Base-by-base conservation (phyloP, 345 rosid genomes). In the Trapa bicornis region DNA sequence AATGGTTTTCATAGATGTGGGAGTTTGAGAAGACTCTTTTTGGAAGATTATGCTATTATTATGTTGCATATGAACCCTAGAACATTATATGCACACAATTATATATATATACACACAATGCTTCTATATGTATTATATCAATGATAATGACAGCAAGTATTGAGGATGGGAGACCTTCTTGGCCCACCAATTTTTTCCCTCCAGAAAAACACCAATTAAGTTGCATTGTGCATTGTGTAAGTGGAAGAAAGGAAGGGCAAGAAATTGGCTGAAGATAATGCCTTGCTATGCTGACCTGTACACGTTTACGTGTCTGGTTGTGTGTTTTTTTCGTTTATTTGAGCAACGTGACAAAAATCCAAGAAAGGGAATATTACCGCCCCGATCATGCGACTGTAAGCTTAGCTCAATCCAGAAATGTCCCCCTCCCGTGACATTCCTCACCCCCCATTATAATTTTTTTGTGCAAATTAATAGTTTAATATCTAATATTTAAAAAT, bases 381-480 rank as follows among this genome's bases (percentile, higher is more conserved):
- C 63, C 72, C 77, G 75, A 70, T 60, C 72, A 71, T 71, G 67
- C 72, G 68, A 68, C 43, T 38, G 32, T 14, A 68, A 73, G 65
- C 43, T 38, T 54, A 72, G 71, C 77, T 78, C 70, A 69, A 74
- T 69, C 70, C 73, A 78, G 79, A 76, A 80, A 73, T 68, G 75
- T 64, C 76, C 71, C 87, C 76, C 80, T 73, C 87, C 76, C 81
- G 87, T 78, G 87, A 80, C 84, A 80, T 78, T 73, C 79, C 72
- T 50, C 57, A n/a, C 65, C 29, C 63, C 57, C 14, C 13, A 41
- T 3, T 41, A 22, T 22, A 22, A 22, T 22, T 22, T 22, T 22
- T 22, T 22, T 22, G 29, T 22, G 29, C 29, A 22, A 22, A 22
- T 22, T 22, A 22, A 22, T 22, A 22, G 29, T 22, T 22, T 22